Conservation (phyloP, 1,284 basidiomycete genomes). For the Leccinum pachyderme region DNA sequence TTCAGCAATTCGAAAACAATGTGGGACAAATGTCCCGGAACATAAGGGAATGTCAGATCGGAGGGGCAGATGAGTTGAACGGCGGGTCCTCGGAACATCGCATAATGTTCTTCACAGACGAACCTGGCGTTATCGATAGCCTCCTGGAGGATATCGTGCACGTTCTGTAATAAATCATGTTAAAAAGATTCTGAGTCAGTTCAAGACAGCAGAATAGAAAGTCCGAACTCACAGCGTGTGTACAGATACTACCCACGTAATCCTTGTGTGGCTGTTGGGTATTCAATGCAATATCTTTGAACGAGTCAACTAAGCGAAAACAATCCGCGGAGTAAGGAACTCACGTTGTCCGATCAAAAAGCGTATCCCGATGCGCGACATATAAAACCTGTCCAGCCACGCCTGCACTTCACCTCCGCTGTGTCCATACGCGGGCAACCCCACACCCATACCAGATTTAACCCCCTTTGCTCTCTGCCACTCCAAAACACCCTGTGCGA, state of each 20-base stretch:
- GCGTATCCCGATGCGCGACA: conserved; percentile 94
- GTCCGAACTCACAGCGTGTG: conserved; percentile 64
- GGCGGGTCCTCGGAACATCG: conserved; percentile 92
- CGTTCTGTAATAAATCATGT: conserved; percentile 52
- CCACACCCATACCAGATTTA: conserved; percentile 23
- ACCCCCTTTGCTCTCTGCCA: conserved; percentile 54
- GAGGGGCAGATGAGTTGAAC: conserved; percentile 94
- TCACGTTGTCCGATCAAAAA: conserved; percentile 90
- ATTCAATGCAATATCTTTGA: conserved; percentile 86
- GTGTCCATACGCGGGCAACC: conserved; percentile 45
- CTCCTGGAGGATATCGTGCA: conserved; percentile 93
- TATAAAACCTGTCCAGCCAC: conserved; percentile 96
- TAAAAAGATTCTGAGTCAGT: neutral
- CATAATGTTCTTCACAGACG: conserved; percentile 97
- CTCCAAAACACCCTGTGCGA: conserved; percentile 85
- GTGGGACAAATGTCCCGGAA: conserved; percentile 93
- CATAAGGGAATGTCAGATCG: conserved; percentile 89
- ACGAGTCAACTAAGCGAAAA: neutral
- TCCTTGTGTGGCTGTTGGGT: conserved; percentile 83
- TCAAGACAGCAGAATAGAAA: conserved; percentile 2
- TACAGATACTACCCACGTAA: conserved; percentile 98
- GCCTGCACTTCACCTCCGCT: conserved; percentile 89
- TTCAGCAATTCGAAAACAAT: conserved; percentile 97
- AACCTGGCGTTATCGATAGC: conserved; percentile 98
- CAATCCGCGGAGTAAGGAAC: conserved; percentile 26